Conservation (phyloP, 2,329 filamentous ascomycete genomes). For the Scolecobasidium constrictum region DNA sequence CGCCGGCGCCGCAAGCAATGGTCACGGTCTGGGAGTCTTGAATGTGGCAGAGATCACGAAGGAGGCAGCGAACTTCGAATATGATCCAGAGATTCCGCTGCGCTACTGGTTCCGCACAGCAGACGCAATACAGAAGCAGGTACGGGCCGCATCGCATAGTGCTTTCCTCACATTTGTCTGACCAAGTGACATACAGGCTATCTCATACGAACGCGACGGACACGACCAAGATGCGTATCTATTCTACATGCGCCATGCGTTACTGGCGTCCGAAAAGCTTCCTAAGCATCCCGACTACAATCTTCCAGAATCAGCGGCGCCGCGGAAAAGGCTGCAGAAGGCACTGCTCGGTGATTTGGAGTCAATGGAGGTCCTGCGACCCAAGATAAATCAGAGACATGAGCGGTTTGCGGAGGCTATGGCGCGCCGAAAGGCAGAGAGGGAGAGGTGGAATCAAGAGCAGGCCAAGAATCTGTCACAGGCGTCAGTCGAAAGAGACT, state of each 20-base stretch:
- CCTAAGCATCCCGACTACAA: slow-evolving; percentile 65
- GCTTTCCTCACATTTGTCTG: not conserved
- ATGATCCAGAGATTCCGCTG: slow-evolving; percentile 64
- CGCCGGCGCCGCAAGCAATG: slow-evolving; percentile 6
- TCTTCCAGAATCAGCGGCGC: slow-evolving; percentile 46
- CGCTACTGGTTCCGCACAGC: slow-evolving; percentile 76
- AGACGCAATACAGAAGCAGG: slow-evolving; percentile 70
- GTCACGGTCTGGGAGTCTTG: slow-evolving; percentile 37
- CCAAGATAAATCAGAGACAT: slow-evolving; percentile 61
- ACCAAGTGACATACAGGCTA: slow-evolving; percentile 46
- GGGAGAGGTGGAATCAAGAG: slow-evolving; percentile 16
- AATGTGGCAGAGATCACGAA: slow-evolving; percentile 67
- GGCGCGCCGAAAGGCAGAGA: slow-evolving; percentile 25
- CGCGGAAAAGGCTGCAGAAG: slow-evolving; percentile 45
- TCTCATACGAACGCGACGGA: slow-evolving; percentile 74
- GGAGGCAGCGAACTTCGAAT: slow-evolving; percentile 65
- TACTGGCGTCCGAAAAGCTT: slow-evolving; percentile 69
- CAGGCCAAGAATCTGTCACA: slow-evolving; percentile 15
- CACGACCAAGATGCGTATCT: slow-evolving; percentile 85
- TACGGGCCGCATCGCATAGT: slow-evolving; percentile 30
- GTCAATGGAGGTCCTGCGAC: slow-evolving; percentile 69
- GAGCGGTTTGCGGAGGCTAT: slow-evolving; percentile 52
- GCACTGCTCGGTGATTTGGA: slow-evolving; percentile 54
- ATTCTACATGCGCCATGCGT: slow-evolving; percentile 79
- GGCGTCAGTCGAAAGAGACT: slow-evolving; percentile 10